A percentile compares a stretch with the other conserved stretches of the same genome.
Evolutionary conservation across 2,329 filamentous ascomycete species (phyloP).

Genomic region (Helotiales sp.): DNA sequence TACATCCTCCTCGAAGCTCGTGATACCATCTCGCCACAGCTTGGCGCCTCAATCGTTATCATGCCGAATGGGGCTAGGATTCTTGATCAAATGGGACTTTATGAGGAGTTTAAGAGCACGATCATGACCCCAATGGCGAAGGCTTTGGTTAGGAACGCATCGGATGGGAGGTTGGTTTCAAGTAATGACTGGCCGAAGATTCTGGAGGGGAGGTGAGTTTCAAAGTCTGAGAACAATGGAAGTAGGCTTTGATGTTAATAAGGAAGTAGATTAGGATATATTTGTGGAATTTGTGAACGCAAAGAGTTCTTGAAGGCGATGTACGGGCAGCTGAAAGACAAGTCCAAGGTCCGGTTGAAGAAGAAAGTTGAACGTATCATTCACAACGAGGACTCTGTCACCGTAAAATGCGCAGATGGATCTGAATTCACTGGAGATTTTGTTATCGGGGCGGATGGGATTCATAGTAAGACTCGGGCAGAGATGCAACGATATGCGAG

Average conservation of each 20-base stretch:
- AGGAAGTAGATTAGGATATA: conserved; percentile 22
- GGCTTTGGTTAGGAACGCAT: conserved; percentile 4
- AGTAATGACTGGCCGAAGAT: conserved; percentile 15
- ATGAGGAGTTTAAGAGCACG: conserved; percentile 16
- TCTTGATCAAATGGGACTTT: conserved; percentile 51
- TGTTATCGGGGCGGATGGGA: conserved; percentile 31
- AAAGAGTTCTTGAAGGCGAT: conserved; percentile 21
- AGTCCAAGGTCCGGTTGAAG: conserved; percentile 19
- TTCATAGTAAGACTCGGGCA: conserved; percentile 28
- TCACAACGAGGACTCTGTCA: conserved; percentile 12
- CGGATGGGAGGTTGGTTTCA: conserved; percentile 16
- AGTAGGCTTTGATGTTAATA: conserved; percentile 1
- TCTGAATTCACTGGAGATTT: conserved; percentile 21
- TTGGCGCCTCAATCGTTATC: conserved; percentile 27
- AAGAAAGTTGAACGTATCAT: conserved; percentile 23
- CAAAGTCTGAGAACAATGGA: neutral
- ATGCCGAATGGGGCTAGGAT: conserved; percentile 45
- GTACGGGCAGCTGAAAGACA: conserved; percentile 23
- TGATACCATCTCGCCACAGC: conserved; percentile 19
- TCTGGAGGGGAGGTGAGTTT: conserved; percentile 20
- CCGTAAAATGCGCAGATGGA: conserved; percentile 26
- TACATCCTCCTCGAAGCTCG: conserved; percentile 28
- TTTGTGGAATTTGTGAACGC: conserved; percentile 19
- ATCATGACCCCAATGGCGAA: conserved; percentile 16
- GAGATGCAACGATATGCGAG: conserved; percentile 33